Percentiles rank a stretch among this genome's conserved stretches.
phyloP scores from a whole-genome alignment of 2,329 filamentous ascomycete genomes.

The Alternaria sp. region DNA sequence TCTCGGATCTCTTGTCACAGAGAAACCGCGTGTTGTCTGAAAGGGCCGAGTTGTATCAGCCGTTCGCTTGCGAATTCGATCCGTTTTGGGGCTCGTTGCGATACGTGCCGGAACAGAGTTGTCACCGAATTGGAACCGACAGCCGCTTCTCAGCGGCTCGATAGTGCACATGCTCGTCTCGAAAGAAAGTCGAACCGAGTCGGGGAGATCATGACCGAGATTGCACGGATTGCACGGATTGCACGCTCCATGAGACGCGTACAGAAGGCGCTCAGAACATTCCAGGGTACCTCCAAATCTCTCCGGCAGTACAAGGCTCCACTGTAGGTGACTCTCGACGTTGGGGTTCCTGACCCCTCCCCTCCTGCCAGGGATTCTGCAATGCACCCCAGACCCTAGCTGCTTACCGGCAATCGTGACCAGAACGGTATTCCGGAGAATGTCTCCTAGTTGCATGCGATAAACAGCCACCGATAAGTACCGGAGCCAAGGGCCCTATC shows the following conservation, averaged over 20 bases:
- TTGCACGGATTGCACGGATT: constrained; percentile 4
- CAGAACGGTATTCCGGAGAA: neutral
- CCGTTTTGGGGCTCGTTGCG: constrained; percentile 3
- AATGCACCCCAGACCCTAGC: constrained; percentile 6
- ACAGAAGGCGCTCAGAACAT: constrained; percentile 8
- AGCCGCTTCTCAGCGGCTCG: neutral
- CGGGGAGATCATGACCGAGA: constrained; percentile 8
- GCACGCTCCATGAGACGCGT: constrained; percentile 1
- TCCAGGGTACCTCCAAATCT: neutral
- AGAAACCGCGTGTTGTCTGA: neutral
- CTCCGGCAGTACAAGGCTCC: neutral
- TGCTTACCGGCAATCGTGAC: neutral
- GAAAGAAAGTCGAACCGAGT: neutral
- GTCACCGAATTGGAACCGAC: neutral
- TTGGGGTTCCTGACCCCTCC: constrained; percentile 12
- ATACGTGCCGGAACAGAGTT: neutral
- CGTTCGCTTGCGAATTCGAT: constrained; percentile 6
- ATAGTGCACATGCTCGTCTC: neutral
- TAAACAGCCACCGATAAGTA: constrained; percentile 6
- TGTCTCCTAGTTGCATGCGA: constrained; percentile 9
- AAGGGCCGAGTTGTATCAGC: constrained; percentile 13
- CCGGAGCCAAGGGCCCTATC: constrained; percentile 1
- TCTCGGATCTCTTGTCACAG: constrained; percentile 3
- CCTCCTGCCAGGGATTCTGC: constrained; percentile 7
- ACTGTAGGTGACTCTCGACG: constrained; percentile 16